phyloP scores from a whole-genome alignment of 2,329 filamentous ascomycete genomes.

The Pochonia chlamydosporia region DNA sequence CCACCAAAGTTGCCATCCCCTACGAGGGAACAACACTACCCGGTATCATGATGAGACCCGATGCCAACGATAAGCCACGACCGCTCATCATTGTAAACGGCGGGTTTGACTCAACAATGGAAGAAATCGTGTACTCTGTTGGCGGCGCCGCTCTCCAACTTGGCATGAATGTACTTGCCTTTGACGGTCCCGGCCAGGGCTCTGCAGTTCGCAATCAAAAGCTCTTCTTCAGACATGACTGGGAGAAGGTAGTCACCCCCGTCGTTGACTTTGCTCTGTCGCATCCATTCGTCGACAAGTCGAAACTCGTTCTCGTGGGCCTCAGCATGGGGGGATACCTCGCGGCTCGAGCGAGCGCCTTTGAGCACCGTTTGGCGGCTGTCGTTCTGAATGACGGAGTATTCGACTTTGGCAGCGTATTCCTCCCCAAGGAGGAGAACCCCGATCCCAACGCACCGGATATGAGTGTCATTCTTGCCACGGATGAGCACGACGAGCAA shows the following conservation, averaged over 20 bases:
- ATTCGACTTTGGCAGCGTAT: constrained; percentile 14
- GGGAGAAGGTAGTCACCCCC: constrained; percentile 34
- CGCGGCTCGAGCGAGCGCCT: constrained; percentile 33
- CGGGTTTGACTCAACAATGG: constrained; percentile 32
- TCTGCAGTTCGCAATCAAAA: constrained; percentile 32
- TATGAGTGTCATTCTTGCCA: not conserved
- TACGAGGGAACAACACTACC: not conserved
- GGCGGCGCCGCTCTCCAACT: constrained; percentile 24
- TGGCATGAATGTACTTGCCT: constrained; percentile 38
- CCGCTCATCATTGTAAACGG: not conserved
- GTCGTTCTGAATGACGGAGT: constrained; percentile 31
- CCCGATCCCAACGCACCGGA: constrained; percentile 7
- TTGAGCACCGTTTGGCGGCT: constrained; percentile 35
- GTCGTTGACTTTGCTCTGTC: constrained; percentile 31
- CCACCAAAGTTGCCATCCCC: not conserved
- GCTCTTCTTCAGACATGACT: constrained; percentile 37
- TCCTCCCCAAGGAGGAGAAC: not conserved
- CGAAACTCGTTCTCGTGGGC: constrained; percentile 29
- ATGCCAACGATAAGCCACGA: no score
- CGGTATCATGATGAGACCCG: not conserved
- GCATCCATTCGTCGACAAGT: constrained; percentile 21
- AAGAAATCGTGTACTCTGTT: constrained; percentile 29
- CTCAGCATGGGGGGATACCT: constrained; percentile 36
- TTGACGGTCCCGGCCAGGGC: constrained; percentile 40
- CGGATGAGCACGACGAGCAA: no score